Evolutionary conservation across 352 stramenopile species (phyloP), one percentile per base, ranked within the genome.

Genomic region (Phytophthora hibernalis): DNA sequence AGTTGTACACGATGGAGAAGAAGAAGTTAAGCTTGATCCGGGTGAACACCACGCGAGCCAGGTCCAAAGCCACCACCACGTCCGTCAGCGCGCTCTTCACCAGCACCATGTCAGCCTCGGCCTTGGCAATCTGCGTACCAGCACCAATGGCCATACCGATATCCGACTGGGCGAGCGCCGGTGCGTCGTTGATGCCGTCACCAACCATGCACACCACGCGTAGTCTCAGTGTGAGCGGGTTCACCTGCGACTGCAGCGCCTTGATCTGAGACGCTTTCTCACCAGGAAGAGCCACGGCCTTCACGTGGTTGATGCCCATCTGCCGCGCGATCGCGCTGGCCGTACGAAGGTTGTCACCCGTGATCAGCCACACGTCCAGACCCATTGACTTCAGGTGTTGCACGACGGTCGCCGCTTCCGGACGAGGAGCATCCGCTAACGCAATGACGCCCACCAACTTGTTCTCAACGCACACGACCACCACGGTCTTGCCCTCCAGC

Each of bases 121-220:
- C 90, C 62, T 95, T 92, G 15, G 90, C 90, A 40, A 96, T 94
- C 57, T 97, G 83, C 15, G 95, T 98, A 13, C 94, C 96, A 4
- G 94, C 90, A 24, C 93, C 95, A 37, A 96, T 94, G 1, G 95
- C 94, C 75, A 98, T 94, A 8, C 95, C 94, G 5, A 98, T 80
- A 65, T 98, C 92, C 11, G 95, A 92, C 53, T 97, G 87, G 7
- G 92, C 89, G 10, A 98, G 67, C 1, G 96, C 94, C 11, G 96
- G 95, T 7, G 93, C 95, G 76, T 99, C 96, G 73, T 98, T 99
- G 50, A 99, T 97, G 26, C 96, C 95, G 61, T 98, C 95, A 21
- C 96, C 95, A 49, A 97, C 87, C 85, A 98, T 97, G 38, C 85
- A 92, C 10, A 98, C 77, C 15, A 98, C 82, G 45, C 91, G 80